Percentiles rank a stretch among this genome's conserved stretches.
phyloP scores from a whole-genome alignment of 495 filamentous ascomycete genomes.

The Astrothelium subdiscretum region DNA sequence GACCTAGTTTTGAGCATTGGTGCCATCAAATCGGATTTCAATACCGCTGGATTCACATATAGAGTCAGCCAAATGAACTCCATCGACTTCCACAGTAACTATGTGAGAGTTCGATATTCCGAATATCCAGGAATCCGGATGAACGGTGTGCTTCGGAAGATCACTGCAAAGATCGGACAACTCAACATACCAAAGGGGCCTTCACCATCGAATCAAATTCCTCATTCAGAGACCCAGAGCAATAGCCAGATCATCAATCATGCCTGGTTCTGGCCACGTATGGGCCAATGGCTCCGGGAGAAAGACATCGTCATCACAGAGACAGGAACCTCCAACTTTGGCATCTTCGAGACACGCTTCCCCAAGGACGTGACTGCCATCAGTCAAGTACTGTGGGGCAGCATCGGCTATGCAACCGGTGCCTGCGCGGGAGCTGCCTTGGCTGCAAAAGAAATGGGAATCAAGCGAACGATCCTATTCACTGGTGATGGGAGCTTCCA shows the following conservation, averaged over 20 bases:
- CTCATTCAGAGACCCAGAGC: constrained; percentile 38
- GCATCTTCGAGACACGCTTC: constrained; percentile 80
- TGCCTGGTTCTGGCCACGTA: constrained; percentile 72
- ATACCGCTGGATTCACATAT: constrained; percentile 83
- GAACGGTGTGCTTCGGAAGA: constrained; percentile 72
- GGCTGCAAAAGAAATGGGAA: constrained; percentile 29
- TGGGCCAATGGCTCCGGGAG: constrained; percentile 65
- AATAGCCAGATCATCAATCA: constrained; percentile 56
- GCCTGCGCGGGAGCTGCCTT: constrained; percentile 34
- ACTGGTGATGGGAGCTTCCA: constrained; percentile 85
- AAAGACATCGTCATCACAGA: constrained; percentile 78
- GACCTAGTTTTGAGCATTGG: constrained; percentile 80
- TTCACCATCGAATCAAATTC: constrained; percentile 44
- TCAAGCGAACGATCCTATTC: constrained; percentile 50
- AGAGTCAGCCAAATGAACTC: constrained; percentile 67
- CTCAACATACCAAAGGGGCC: constrained; percentile 32
- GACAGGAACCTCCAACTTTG: constrained; percentile 83
- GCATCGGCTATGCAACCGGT: constrained; percentile 45
- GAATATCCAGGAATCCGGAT: constrained; percentile 71
- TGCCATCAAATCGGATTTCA: constrained; percentile 79
- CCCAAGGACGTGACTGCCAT: constrained; percentile 62
- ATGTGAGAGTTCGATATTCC: constrained; percentile 48
- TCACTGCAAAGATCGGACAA: constrained; percentile 48
- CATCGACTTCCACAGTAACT: constrained; percentile 78
- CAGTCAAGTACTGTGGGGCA: constrained; percentile 81